Evolutionary conservation across 305 asterid genomes (phyloP).

Genomic region (Coffea humblotiana): DNA sequence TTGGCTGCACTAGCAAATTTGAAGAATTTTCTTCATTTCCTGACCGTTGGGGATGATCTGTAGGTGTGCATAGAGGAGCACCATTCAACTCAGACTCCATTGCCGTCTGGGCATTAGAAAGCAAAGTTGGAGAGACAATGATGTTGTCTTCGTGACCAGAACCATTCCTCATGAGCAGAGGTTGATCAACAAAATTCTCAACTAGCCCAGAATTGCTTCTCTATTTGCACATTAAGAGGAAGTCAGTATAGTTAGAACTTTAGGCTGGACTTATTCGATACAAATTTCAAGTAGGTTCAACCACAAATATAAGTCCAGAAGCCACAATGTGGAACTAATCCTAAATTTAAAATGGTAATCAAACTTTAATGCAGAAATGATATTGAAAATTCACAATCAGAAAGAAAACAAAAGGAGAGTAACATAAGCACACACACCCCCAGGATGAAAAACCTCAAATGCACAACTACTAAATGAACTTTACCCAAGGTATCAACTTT

Average conservation of each 20-base stretch:
- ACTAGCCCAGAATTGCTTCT: conserved; percentile 52
- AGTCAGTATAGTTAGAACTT: neutral
- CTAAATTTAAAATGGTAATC: neutral
- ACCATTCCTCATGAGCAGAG: conserved; percentile 43
- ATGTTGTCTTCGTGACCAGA: conserved; percentile 51
- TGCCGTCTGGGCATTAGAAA: conserved; percentile 43
- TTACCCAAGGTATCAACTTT: conserved; percentile 67
- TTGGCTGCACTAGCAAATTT: conserved; percentile 46
- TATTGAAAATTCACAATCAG: neutral
- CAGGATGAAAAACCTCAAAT: neutral
- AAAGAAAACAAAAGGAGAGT: neutral
- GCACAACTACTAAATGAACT: conserved; percentile 11
- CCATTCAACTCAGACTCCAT: conserved; percentile 49
- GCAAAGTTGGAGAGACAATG: conserved; percentile 35
- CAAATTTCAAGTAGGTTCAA: neutral
- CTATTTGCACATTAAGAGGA: conserved; percentile 38
- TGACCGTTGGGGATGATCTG: conserved; percentile 37
- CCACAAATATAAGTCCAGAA: neutral
- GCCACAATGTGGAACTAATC: neutral
- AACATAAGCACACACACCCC: neutral
- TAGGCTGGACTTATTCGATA: neutral
- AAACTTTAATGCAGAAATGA: neutral
- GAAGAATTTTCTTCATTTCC: conserved; percentile 39
- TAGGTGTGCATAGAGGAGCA: conserved; percentile 37
- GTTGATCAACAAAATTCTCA: conserved; percentile 55